Evolutionary conservation across 129 eudicot species (phyloP), one percentile per base, ranked within the genome.

Genomic region (Centaurea solstitialis): DNA sequence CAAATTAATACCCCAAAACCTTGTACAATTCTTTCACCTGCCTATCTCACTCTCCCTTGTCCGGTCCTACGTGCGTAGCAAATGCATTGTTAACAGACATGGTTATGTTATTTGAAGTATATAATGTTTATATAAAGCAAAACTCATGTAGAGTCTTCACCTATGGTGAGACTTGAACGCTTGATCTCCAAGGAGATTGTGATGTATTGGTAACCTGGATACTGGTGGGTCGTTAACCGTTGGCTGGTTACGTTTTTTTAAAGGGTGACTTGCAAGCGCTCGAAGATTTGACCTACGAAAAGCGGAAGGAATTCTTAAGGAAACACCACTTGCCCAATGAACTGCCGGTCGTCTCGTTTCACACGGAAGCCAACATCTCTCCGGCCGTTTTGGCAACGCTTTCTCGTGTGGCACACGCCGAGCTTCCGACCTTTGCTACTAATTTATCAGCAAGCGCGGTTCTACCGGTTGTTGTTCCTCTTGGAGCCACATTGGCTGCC

Each of bases 191-290:
- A 43, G 53, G 17, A 43, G 53, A 3, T 43, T 2, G 53, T 15
- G 17, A 43, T 43, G 4, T 43, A 43, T 4, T 4, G 53, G 0
- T 41, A 41, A 41, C 50, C 2, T 12, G 50, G 53, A 43, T 10
- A 43, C 17, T 43, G 53, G 0, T 43, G 53, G 53, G 53, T 2
- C 53, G 11, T 43, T 43, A 13, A 43, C 53, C 12, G 1, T 43
- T 43, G 53, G 53, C 17, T 43, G 53, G 53, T 43, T 62, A 70
- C 22, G 9, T 70, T 26, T 33, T 87, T 80, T 62, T 88, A 86
- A 62, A 96, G 99, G 99, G 99, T 70, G 99, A 96, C 81, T 73
- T 96, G 87, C 98, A 89, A 85, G 90, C 98, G 17, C 91, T 96
- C 7, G 99, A 96, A 88, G 99, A 96, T 74, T 74, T 96, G 71